Conservation (phyloP, 495 filamentous ascomycete genomes). For the Neurospora sublineolata region DNA sequence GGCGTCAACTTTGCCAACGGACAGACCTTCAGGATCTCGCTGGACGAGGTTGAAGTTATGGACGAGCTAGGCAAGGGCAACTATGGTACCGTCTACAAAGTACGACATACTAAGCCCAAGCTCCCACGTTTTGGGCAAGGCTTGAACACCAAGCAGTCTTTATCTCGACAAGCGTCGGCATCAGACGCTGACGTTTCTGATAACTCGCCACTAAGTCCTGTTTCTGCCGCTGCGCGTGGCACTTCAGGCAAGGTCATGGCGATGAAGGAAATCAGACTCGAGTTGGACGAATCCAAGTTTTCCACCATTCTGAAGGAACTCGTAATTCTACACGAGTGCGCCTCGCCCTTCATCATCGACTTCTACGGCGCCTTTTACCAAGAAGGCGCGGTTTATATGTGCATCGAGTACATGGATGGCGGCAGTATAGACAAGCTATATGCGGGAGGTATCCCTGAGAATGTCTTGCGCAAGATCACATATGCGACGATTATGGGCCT, state of each 20-base stretch:
- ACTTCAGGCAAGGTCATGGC: slow-evolving; percentile 78
- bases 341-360: slow-evolving; percentile 92
- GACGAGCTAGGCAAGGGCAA: slow-evolving; percentile 97
- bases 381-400: slow-evolving; percentile 97
- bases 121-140: slow-evolving; percentile 72
- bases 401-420: slow-evolving; percentile 98
- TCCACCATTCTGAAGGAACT: slow-evolving; percentile 96
- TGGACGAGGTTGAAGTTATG: slow-evolving; percentile 89
- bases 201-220: slow-evolving; percentile 10
- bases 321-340: slow-evolving; percentile 88
- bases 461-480: slow-evolving; percentile 79
- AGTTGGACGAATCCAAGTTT: slow-evolving; percentile 94
- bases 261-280: slow-evolving; percentile 98
- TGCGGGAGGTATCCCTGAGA: slow-evolving; percentile 82
- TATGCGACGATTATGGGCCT: slow-evolving; percentile 86
- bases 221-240: slow-evolving; percentile 13
- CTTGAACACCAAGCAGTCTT: slow-evolving; percentile 46
- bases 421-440: slow-evolving; percentile 98
- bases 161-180: slow-evolving; percentile 22
- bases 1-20: slow-evolving; percentile 89
- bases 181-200: slow-evolving; percentile 15
- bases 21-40: slow-evolving; percentile 81
- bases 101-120: slow-evolving; percentile 70
- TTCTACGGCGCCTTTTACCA: slow-evolving; percentile 99
- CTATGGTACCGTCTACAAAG: slow-evolving; percentile 96